Evolutionary conservation across 345 rosid species (phyloP).

Genomic region (Hibiscus syriacus): DNA sequence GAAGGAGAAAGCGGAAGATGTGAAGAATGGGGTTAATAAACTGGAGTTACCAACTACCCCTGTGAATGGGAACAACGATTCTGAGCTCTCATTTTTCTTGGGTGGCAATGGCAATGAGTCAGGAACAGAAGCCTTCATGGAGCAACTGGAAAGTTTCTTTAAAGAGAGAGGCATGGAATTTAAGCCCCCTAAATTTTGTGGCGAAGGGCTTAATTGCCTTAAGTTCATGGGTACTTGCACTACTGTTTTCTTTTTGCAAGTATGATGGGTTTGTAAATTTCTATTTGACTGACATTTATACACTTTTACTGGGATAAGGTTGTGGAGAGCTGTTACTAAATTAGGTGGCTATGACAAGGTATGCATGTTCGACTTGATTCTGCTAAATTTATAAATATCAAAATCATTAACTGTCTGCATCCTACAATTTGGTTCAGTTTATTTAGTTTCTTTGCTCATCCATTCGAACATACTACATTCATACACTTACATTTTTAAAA

Average conservation of each 20-base stretch:
- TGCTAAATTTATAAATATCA: background rate
- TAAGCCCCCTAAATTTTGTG: conserved; percentile 69
- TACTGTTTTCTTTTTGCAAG: background rate
- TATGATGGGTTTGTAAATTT: background rate
- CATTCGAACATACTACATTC: background rate
- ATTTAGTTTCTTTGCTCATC: too few relatives aligned
- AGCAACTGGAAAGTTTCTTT: conserved; percentile 51
- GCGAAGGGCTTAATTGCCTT: conserved; percentile 60
- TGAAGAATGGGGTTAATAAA: conserved; percentile 26
- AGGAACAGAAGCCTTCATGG: conserved; percentile 55
- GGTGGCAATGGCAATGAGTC: conserved; percentile 46
- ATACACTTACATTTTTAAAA: background rate
- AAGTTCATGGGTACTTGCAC: conserved; percentile 19
- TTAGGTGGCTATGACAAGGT: conserved; percentile 80
- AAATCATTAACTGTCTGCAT: background rate
- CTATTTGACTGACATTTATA: conserved; percentile 8
- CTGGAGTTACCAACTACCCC: conserved; percentile 16
- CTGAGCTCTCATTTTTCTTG: conserved; percentile 33
- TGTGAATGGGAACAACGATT: conserved; percentile 28
- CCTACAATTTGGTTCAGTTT: too few relatives aligned
- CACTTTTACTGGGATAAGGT: conserved; percentile 28
- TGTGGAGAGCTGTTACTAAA: conserved; percentile 64
- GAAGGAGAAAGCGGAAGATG: conserved; percentile 21
- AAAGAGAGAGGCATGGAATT: conserved; percentile 52
- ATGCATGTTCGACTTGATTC: background rate